Evolutionary conservation across 495 filamentous ascomycete genomes (phyloP), one percentile per base, ranked within the genome.

Genomic region (Neurospora terricola): DNA sequence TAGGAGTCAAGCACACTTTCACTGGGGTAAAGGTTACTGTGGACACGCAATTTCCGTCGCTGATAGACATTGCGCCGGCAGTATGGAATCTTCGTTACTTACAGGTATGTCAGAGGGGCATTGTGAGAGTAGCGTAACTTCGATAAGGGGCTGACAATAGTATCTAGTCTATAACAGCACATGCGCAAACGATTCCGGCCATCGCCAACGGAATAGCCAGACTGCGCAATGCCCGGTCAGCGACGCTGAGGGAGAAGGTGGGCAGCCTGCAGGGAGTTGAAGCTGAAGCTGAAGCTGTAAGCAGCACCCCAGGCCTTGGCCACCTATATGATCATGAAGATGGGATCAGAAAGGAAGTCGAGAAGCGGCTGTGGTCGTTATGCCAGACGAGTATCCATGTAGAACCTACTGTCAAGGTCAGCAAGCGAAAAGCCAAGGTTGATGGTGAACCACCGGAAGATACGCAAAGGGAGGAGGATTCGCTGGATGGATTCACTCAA

Each of bases 31-130:
- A 72, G 68, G 72, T 73, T 3, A 73, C 72, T 45, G 75, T 71
- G 16, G 73, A 72, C 2, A 72, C 66, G 23, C 23, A 7, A 11
- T 72, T 66, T 5, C 80, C 79, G 3, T 77, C 83, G 5, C 69
- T 86, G n/a, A 78, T 84, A 2, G 81, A 83, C 7, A 74, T 86
- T 54, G 84, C 84, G 8, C 84, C 84, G 27, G 78, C 81, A 69
- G 81, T 85, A 6, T 86, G 83, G 83, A 83, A 86, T 70, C 77
- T 81, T 37, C 78, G 73, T 6, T 84, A 86, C 73, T 78, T 83
- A 4, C 77, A 81, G 78, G 84, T 80, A 72, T 74, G 73, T 27
- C 34, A 34, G 34, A 16, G 14, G n/a, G 70, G 11, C 8, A 10
- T 59, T 8, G 36, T 37, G 0, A 27, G 12, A 34, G 14, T 34